Percentiles rank a stretch among this genome's conserved stretches.
Conservation (phyloP, 768 basidiomycete species). For the Bullera alba region DNA sequence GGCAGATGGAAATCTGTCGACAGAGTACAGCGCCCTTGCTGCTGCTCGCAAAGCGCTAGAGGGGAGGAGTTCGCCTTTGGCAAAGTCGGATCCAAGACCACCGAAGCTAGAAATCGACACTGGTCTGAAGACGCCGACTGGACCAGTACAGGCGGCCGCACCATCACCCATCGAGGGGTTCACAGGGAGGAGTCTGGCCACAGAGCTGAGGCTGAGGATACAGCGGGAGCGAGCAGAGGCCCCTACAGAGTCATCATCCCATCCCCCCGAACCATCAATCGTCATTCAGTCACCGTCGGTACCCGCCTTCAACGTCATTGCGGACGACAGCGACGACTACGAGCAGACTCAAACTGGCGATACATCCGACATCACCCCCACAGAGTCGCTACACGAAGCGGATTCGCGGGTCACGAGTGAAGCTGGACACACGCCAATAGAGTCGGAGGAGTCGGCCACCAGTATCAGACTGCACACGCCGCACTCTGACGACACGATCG, state of each 20-base stretch:
- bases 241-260: neutral
- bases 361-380: no score
- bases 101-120: no score
- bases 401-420: no score
- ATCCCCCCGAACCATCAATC: no score
- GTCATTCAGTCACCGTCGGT: no score
- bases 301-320: no score
- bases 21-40: conserved; percentile 4
- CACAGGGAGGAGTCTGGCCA: conserved; percentile 5
- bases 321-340: no score
- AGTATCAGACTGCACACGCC: conserved; percentile 12
- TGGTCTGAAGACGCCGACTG: neutral
- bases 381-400: no score
- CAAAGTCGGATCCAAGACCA: no score
- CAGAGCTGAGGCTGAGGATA: conserved; percentile 15
- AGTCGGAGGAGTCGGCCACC: conserved; percentile 13
- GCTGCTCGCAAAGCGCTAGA: conserved; percentile 7
- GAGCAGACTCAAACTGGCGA: no score
- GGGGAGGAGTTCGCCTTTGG: neutral
- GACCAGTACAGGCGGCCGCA: neutral
- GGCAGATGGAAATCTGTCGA: neutral
- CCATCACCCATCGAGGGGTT: neutral
- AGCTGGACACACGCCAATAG: neutral
- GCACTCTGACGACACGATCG: no score
- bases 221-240: conserved; percentile 18